A percentile compares a stretch with the other conserved stretches of the same genome.
phyloP scores from a whole-genome alignment of 148 eudicot species.

The Mesembryanthemum crystallinum region DNA sequence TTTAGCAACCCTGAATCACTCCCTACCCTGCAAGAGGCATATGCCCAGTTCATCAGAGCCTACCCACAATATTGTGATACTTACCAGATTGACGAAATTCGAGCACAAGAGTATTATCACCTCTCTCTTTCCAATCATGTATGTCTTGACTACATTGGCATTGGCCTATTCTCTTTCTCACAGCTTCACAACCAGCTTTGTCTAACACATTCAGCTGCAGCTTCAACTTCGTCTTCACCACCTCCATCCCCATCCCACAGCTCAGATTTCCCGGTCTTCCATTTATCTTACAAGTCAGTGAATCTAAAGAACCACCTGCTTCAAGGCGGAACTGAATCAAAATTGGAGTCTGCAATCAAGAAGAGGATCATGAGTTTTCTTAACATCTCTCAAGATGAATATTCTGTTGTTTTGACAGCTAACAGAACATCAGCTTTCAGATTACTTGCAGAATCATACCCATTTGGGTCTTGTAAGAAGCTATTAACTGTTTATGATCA shows the following conservation, averaged over 20 bases:
- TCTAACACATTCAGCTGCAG: constrained; percentile 24
- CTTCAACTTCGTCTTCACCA: constrained; percentile 44
- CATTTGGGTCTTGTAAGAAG: constrained; percentile 58
- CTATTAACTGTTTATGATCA: constrained; percentile 83
- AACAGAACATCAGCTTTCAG: constrained; percentile 89
- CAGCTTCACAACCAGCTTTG: constrained; percentile 56
- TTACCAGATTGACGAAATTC: constrained; percentile 47
- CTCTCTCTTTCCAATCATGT: constrained; percentile 63
- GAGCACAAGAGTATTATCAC: constrained; percentile 65
- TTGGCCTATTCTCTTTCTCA: constrained; percentile 76
- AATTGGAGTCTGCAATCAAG: constrained; percentile 57
- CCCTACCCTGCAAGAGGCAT: constrained; percentile 70
- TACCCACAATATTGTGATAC: constrained; percentile 70
- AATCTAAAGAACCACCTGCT: constrained; percentile 59
- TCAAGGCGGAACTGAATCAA: constrained; percentile 51
- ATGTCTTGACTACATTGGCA: constrained; percentile 87
- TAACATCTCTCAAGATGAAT: constrained; percentile 64
- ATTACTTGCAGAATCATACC: constrained; percentile 85
- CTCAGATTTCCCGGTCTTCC: constrained; percentile 61
- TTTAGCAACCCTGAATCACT: constrained; percentile 78
- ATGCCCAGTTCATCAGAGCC: constrained; percentile 50
- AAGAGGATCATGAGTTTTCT: constrained; percentile 65
- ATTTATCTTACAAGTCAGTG: constrained; percentile 54
- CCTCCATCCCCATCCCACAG: constrained; percentile 37
- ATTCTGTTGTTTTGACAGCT: constrained; percentile 72